Conservation (phyloP, 129 eudicot genomes). For the Lonicera japonica region DNA sequence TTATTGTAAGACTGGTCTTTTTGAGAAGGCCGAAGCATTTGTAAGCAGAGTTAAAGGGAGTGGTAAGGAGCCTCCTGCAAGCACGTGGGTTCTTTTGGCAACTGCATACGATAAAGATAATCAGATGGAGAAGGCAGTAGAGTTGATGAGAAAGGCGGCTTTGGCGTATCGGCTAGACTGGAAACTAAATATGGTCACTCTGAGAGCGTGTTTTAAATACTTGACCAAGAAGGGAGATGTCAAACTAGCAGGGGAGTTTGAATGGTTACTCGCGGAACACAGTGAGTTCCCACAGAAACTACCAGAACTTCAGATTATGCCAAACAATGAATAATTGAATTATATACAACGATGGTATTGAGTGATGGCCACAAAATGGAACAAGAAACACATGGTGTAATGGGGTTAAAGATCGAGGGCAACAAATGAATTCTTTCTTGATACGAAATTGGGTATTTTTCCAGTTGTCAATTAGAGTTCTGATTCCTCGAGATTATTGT, state of each 20-base stretch:
- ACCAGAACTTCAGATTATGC: too few relatives aligned
- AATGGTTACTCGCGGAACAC: slow-evolving; percentile 20
- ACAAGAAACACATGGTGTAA: too few relatives aligned
- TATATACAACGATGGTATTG: too few relatives aligned
- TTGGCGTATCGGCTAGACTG: slow-evolving; percentile 22
- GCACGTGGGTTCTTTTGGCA: slow-evolving; percentile 50
- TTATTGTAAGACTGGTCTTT: slow-evolving; percentile 46
- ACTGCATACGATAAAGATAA: slow-evolving; percentile 30
- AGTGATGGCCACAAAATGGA: too few relatives aligned
- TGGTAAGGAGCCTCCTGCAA: slow-evolving; percentile 36
- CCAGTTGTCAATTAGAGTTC: too few relatives aligned
- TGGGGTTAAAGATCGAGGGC: too few relatives aligned
- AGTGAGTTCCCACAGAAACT: too few relatives aligned
- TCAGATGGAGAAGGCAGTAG: slow-evolving; percentile 45
- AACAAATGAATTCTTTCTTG: too few relatives aligned
- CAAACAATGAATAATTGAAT: too few relatives aligned
- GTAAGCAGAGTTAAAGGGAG: slow-evolving; percentile 19
- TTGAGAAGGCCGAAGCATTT: slow-evolving; percentile 38
- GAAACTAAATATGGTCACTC: slow-evolving; percentile 20
- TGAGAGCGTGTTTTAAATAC: slow-evolving; percentile 35
- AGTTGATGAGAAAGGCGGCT: slow-evolving; percentile 34
- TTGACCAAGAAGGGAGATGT: slow-evolving; percentile 27
- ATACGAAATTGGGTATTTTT: too few relatives aligned
- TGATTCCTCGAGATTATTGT: too few relatives aligned
- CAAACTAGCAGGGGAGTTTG: slow-evolving; percentile 25